Evolutionary conservation across 805 yeast species (phyloP), one percentile per base, ranked within the genome.

Genomic region (Wickerhamiella lipophila): DNA sequence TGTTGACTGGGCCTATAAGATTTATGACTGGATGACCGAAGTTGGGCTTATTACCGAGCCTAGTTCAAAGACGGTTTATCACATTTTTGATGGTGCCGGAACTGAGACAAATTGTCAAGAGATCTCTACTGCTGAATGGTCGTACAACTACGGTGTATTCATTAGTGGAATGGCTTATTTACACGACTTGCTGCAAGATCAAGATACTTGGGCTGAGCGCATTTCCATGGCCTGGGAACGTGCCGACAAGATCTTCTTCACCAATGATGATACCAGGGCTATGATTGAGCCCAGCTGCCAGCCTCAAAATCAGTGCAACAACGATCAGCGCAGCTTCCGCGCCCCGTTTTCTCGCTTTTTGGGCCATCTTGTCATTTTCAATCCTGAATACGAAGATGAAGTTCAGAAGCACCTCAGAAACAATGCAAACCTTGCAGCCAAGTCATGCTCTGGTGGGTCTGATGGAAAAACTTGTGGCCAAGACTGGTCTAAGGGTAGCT

Each of bases 401-500:
- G 74, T 80, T 52, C 64, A 66, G 53, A 52, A 62, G 3, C 67
- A 72, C 58, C 54, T 79, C 22, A 66, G 65, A 22, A 65, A 66
- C 32, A 77, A 79, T 22, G 81, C 83, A 2, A 50, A 52, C 25
- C 92, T 77, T 26, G 94, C 92, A 1, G 86, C 86, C 2, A 65
- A 66, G 47, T 74, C 86, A 1, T 83, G 94, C 64, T 67, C 77
- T 1, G 94, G 94, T 53, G 92, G 89, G 56, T 40, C 64, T 2
- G 92, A 83, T 60, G 79, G 79, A 8, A 76, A 77, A 54, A 83
- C 92, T 0, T 84, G 94, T 68, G 92, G 94, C 46, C 61, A 71
- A 49, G 68, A 78, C 60, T 83, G 94, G 94, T 62, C 71, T 12
- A 53, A 58, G 15, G 66, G 65, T 29, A 69, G 73, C 6, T 81